Base-by-base conservation (phyloP, 78 protist species). In the Dictyostelium firmibasis region DNA sequence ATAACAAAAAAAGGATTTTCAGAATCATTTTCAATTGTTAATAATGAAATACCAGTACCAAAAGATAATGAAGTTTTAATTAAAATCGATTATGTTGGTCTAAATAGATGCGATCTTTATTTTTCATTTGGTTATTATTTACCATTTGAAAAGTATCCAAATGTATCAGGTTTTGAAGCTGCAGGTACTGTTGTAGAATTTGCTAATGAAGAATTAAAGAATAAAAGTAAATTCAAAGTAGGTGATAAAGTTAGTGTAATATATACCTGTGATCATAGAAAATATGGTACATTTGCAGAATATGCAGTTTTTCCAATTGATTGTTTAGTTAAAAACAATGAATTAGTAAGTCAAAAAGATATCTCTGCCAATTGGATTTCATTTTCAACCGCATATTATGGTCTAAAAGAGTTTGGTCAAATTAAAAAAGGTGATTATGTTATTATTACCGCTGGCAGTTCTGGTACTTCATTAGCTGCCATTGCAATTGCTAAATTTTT, bases 201-300 rank as follows among this genome's bases (percentile, higher is more conserved):
- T 76, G 27, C 41, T 7, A 33, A 16, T 76, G 60, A 41, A 6
- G 20, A 36, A 23, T 23, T 36, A 31, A 16, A 23, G 7, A 76
- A 38, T 18, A 16, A 10, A 33, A 38, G 60, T 23, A 50, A 53
- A 20, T 86, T 86, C 0, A 86, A 86, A 33, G 76, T 75, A 57
- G 92, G 92, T 76, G 92, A 86, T 29, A 27, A 47, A 53, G 92
- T 86, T 18, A 35, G 76, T 36, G 50, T 75, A 2, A 13, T 86
- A 1, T 18, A 35, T 9, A 75, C 29, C 25, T 9, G 60, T 4
- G 25, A 10, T 20, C 35, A 50, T 11, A 14, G 36, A 27, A 36
- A 86, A 14, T 76, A 86, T 43, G 9, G 35, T 20, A 86, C 92
- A 4, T 11, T 18, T n/a, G 13, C 25, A 13, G 74, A 75, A 50